Base-by-base conservation (phyloP, 1,284 basidiomycete species). In the Volvariella volvacea region DNA sequence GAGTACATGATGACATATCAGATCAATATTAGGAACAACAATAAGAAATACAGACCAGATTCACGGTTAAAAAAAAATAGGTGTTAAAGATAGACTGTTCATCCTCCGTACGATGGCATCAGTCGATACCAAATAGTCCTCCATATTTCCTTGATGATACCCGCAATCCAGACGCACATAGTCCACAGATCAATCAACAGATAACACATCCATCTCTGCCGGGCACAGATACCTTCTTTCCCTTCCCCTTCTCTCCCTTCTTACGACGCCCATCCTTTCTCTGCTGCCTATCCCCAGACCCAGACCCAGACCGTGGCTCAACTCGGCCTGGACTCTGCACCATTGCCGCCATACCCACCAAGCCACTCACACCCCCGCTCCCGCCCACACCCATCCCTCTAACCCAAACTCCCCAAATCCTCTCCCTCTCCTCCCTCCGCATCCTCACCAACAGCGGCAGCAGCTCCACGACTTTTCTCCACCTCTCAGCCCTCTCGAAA, bases 231-330 rank as follows among this genome's bases (percentile, higher is more conserved):
- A 39, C 50, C 41, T 39, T 43, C 40, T 45, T 30, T 17, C 42
- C 39, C 43, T 49, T 43, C 28, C 39, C 36, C 50, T 48, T 30
- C 43, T 42, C 36, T 37, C 39, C 39, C 47, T 22, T 39, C 38
- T 47, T 33, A 20, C 41, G 32, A 33, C 33, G 43, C 33, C 30
- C 41, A n/a, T 46, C 42, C 41, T 33, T 42, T 32, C 6, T 33
- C 19, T 45, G 19, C 44, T 40, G 14, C 45, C 34, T 48, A 22
- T 28, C 4, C 30, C 31, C 12, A 17, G 10, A n/a, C 40, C 15
- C 22, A 30, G 31, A 32, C 45, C 16, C 39, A 31, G 14, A 20
- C 33, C 15, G n/a, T n/a, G n/a, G n/a, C n/a, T n/a, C n/a, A n/a
- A n/a, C n/a, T n/a, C n/a, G n/a, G n/a, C n/a, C n/a, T n/a, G n/a